These are phyloP conservation scores for Naganishia vishniacii DNA, from an alignment of 768 basidiomycete species.

Conservation along the genomic window DNA sequence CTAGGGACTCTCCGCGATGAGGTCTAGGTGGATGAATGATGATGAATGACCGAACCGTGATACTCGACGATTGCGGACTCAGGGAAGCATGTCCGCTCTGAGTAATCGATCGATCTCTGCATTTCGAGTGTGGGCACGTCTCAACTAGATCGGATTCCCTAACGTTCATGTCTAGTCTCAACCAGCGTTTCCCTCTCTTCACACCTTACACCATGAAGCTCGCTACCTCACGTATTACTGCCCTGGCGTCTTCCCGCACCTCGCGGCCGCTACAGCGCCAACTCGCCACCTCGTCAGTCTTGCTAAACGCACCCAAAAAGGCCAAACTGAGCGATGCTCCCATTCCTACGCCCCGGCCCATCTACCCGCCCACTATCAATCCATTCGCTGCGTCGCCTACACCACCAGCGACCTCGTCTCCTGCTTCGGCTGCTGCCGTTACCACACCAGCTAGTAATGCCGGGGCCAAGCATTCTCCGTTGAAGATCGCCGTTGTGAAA, in stretches of 20 bases:
- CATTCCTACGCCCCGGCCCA: slow-evolving; percentile 30
- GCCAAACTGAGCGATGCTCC: slow-evolving; percentile 19
- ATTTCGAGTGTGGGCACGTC: background rate
- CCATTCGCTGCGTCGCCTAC: slow-evolving; percentile 35
- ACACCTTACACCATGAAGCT: background rate
- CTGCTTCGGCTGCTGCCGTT: background rate
- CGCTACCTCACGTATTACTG: background rate
- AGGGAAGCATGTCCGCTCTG: background rate
- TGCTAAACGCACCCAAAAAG: slow-evolving; percentile 1
- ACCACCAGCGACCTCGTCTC: slow-evolving; percentile 5
- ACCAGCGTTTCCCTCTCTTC: background rate
- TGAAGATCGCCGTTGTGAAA: slow-evolving; percentile 39
- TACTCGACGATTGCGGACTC: no score
- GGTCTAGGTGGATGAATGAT: no score
- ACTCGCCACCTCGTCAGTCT: background rate
- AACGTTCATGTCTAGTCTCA: no score
- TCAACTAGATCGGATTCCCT: no score
- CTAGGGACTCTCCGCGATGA: no score
- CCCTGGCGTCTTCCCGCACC: background rate
- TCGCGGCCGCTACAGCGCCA: background rate
- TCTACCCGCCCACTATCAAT: slow-evolving; percentile 42
- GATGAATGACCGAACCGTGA: no score
- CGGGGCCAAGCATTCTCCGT: slow-evolving; percentile 33
- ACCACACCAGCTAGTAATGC: slow-evolving; percentile 22
- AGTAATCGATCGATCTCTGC: background rate